Evolutionary conservation across 768 basidiomycete genomes (phyloP).

Genomic region (Pleurotus eryngii): DNA sequence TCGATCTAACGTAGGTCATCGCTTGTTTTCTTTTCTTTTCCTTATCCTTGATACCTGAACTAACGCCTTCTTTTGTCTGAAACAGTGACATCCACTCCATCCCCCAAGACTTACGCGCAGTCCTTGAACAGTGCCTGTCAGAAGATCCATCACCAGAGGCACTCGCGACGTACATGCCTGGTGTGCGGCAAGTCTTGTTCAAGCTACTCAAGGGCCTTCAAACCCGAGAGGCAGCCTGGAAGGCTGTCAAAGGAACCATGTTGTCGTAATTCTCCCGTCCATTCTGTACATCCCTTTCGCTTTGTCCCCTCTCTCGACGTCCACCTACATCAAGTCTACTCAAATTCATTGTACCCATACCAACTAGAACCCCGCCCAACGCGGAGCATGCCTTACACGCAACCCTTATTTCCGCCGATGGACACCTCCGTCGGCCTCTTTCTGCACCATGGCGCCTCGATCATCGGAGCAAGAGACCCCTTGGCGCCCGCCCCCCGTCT

Average conservation of each 20-base stretch:
- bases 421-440: no score
- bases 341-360: no score
- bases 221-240: conserved; percentile 59
- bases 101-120: conserved; percentile 58
- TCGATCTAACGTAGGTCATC: conserved; percentile 68
- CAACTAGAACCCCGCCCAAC: no score
- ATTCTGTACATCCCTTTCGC: neutral
- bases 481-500: no score
- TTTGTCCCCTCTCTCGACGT: no score
- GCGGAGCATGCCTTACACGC: no score
- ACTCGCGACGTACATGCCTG: conserved; percentile 75
- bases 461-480: no score
- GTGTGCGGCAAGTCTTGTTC: conserved; percentile 78
- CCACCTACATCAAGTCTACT: no score
- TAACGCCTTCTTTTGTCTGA: neutral
- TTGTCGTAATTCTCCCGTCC: neutral
- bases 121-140: conserved; percentile 61
- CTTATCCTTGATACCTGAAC: neutral
- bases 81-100: conserved; percentile 61
- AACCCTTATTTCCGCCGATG: no score
- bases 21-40: neutral
- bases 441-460: no score
- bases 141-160: conserved; percentile 78
- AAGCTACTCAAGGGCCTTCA: conserved; percentile 82
- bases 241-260: conserved; percentile 15